Base-by-base conservation (phyloP, 768 basidiomycete species). In the Tephrocybe sp. region DNA sequence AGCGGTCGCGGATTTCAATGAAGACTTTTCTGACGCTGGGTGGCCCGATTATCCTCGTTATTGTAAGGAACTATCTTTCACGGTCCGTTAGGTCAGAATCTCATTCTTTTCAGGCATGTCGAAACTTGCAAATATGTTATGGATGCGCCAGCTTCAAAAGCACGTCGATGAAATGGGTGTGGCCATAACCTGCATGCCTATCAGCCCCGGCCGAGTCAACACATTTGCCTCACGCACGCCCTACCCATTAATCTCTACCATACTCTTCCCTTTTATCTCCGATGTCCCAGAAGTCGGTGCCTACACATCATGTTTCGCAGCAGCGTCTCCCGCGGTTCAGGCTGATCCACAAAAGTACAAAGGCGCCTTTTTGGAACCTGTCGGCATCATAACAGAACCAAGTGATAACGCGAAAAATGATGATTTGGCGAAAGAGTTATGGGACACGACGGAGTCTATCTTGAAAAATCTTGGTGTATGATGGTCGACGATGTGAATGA, bases 91-190 rank as follows among this genome's bases (percentile, higher is more conserved):
- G n/a, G n/a, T n/a, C n/a, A n/a, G n/a, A n/a, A n/a, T n/a, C n/a
- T n/a, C 13, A 39, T 44, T 5, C 18, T 6, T 36, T 12, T 6
- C 29, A 80, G 80, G 56, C 0, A 57, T 72, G 23, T 68, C 76
- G 23, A 82, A 83, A 57, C 63, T 83, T 29, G 70, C 72, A 7
- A 67, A 67, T 34, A 55, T 73, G 13, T 66, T 81, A 4, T 79
- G 71, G 41, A 69, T 69, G 1, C 68, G 67, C 19, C 72, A 76
- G 52, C 64, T 83, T 15, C 79, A 82, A 45, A 68, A 67, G 11
- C 70, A 58, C 21, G 61, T 81, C 15, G 65, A 71, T 29, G 59
- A 53, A 6, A 53, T 58, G 2, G 53, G 58, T 2, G 49, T 62
- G 30, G 57, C 64, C 7, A 70, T 73, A 39, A 59, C 64, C 6